Evolutionary conservation across 192 early-diverging fungal species (phyloP), one percentile per base, ranked within the genome.

Genomic region (Phycomyces nitens): DNA sequence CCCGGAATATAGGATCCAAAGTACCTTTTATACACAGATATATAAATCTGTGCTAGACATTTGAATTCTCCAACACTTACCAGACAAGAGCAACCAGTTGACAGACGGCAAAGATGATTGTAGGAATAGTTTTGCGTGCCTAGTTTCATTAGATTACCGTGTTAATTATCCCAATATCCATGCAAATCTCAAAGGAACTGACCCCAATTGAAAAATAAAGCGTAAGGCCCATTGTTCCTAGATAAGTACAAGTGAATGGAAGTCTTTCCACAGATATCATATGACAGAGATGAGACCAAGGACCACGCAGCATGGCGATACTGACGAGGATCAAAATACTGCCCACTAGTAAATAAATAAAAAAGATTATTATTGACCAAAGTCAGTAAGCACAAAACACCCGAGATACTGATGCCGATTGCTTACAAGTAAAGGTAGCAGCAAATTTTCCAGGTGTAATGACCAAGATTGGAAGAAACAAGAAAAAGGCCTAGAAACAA

Each of bases 1-100:
- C 90, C 92, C 0, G 92, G 93, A 29, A 92, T 81, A 70, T 95
- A 95, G 10, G 86, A 89, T 8, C 84, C 90, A 75, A 92, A 82
- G 57, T 88, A 75, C 66, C 64, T 66, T 22, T 1, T 21, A 63
- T 52, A 14, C 0, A 24, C 16, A 24, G 0, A 22, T 56, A 3
- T 50, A 55, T 41, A 34, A 22, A 4, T 23, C 8, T 49, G 20
- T 26, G 0, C 23, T 38, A n/a, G n/a, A n/a, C n/a, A n/a, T 14
- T n/a, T 4, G 5, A 14, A 38, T 18, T 18, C 10, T 18, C 10
- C n/a, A 20, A 40, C 8, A 76, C 69, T 63, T 84, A 95, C 85
- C 92, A 95, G 4, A 92, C 64, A 27, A 97, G 77, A 0, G 93
- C 86, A 12, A 92, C 59, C 7, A 94, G 71, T 77, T 97, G 92